These are phyloP conservation scores for Candolleomyces aberdarensis DNA, from an alignment of 768 basidiomycete species.

Conservation along the genomic window DNA sequence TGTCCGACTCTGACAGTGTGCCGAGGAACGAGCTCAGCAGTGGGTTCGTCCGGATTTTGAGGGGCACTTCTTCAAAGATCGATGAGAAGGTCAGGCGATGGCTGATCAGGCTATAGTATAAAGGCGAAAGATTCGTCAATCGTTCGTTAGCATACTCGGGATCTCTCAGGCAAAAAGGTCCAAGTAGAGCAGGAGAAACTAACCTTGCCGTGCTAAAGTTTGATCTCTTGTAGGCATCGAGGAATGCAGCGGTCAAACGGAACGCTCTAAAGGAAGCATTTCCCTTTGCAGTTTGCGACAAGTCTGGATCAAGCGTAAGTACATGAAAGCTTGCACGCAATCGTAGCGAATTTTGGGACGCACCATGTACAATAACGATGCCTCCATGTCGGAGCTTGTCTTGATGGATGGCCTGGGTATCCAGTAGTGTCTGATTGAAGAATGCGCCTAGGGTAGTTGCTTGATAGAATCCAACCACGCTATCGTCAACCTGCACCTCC, in stretches of 20 bases:
- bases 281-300: conserved; percentile 74
- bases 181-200: conserved; percentile 20
- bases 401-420: conserved; percentile 83
- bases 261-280: conserved; percentile 90
- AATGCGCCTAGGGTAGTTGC: conserved; percentile 84
- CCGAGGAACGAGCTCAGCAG: conserved; percentile 78
- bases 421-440: conserved; percentile 75
- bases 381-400: conserved; percentile 85
- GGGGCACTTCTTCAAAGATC: conserved; percentile 81
- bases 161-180: background rate
- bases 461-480: conserved; percentile 92
- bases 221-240: conserved; percentile 76
- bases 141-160: background rate
- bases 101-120: conserved; percentile 57
- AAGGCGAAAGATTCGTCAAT: background rate
- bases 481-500: conserved; percentile 90
- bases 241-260: conserved; percentile 73
- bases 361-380: conserved; percentile 82
- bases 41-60: conserved; percentile 80
- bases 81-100: conserved; percentile 83
- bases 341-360: conserved; percentile 4
- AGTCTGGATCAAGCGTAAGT: conserved; percentile 42
- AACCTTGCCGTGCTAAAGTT: conserved; percentile 88
- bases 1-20: conserved; percentile 49
- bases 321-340: background rate